Evolutionary conservation across 805 yeast genomes (phyloP), one percentile per base, ranked within the genome.

Genomic region (Starmerella bombicola): DNA sequence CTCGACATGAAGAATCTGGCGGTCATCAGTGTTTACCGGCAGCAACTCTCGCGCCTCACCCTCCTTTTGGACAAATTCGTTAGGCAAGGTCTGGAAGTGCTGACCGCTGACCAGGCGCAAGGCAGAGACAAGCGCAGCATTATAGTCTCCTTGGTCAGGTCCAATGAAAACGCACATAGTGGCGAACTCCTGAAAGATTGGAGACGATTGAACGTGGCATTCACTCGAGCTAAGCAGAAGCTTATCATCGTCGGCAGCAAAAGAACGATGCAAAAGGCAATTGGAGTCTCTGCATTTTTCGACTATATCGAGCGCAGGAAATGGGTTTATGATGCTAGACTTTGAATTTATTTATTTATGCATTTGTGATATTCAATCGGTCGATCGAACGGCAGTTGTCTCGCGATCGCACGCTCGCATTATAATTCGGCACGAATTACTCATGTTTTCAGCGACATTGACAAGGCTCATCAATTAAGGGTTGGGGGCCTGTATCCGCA

Each of bases 21-120:
- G 5, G 76, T 91, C 0, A 83, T 91, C 76, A 78, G 97, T 0
- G 73, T 84, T 39, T 88, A 91, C 58, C 66, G 93, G 29, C 83
- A 86, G 0, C 99, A 91, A 56, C 59, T 85, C 24, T 21, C 44
- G 3, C 33, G 25, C 3, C 29, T 47, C 2, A 22, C 30, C 3
- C 56, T 68, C 24, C 55, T 69, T n/a, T 60, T 80, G 31, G 26
- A 20, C 20, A 18, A 10, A 1, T 17, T 30, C 2, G 40, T 42
- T 2, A 5, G n/a, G 9, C 50, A 55, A 33, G 57, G 58, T 20
- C 60, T 91, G 23, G 97, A 91, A 50, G 69, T 82, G 24, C 64
- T 88, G 42, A 91, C 99, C 0, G 97, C 96, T 0, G 99, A 91
- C 59, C 83, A 80, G 55, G 88, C 80, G 54, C 98, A 91, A 61